A percentile compares a stretch with the other conserved stretches of the same genome.
These are phyloP conservation scores for Pseudopyricularia cyperi DNA, from an alignment of 2,329 filamentous ascomycete species.

Conservation along the genomic window DNA sequence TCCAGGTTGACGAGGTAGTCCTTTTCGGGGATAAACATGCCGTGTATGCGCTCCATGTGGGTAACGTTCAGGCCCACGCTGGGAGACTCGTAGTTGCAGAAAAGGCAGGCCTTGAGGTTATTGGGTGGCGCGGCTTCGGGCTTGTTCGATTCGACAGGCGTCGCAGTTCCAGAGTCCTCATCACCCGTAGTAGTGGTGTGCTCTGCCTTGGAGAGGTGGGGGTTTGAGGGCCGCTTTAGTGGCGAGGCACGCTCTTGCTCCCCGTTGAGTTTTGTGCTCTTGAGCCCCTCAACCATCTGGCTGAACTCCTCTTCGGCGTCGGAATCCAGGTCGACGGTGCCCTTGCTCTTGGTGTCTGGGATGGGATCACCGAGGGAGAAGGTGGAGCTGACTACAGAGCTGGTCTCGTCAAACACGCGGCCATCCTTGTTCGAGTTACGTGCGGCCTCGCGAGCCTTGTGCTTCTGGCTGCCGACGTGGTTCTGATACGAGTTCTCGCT, in stretches of 20 bases:
- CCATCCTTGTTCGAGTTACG: conserved; percentile 36
- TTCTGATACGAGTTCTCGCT: conserved; percentile 95
- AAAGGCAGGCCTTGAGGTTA: conserved; percentile 55
- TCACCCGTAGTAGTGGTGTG: conserved; percentile 25
- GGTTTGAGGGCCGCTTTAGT: conserved; percentile 40
- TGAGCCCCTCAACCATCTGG: conserved; percentile 64
- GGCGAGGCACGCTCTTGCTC: conserved; percentile 28
- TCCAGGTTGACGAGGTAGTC: conserved; percentile 71
- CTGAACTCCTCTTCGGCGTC: conserved; percentile 65
- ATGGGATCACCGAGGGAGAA: conserved; percentile 82
- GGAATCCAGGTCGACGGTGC: conserved; percentile 39
- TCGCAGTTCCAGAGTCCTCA: conserved; percentile 28
- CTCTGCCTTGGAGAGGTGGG: conserved; percentile 33
- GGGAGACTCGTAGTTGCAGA: conserved; percentile 81
- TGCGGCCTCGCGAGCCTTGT: conserved; percentile 55
- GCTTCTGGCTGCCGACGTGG: conserved; percentile 82
- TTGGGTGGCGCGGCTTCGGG: not conserved
- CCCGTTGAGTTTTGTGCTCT: conserved; percentile 41
- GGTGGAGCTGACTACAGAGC: conserved; percentile 78
- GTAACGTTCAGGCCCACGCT: conserved; percentile 61
- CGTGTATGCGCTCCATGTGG: conserved; percentile 88
- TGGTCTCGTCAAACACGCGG: conserved; percentile 51
- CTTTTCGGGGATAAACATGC: conserved; percentile 91
- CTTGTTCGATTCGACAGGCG: conserved; percentile 15
- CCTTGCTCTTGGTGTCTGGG: conserved; percentile 22